Evolutionary conservation across 805 yeast species (phyloP).

Genomic region (Lachancea thermotolerans): DNA sequence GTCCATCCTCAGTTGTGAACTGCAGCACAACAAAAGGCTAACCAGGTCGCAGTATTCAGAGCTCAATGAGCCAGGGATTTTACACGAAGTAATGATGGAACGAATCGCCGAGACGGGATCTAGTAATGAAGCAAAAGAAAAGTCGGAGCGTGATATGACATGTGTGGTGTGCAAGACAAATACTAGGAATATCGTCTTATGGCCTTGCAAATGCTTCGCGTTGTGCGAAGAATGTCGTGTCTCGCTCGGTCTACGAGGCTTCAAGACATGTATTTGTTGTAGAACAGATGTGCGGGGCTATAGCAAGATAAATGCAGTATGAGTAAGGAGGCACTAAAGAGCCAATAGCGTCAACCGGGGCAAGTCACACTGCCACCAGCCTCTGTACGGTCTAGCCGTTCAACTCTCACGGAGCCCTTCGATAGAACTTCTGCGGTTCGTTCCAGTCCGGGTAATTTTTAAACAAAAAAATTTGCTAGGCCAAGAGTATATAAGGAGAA

Average conservation of each 20-base stretch:
- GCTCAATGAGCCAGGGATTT: slow-evolving; percentile 24
- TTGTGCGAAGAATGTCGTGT: slow-evolving; percentile 80
- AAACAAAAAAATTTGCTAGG: not conserved
- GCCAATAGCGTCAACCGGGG: not conserved
- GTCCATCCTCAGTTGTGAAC: slow-evolving; percentile 21
- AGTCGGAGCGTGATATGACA: slow-evolving; percentile 24
- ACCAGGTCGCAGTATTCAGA: slow-evolving; percentile 33
- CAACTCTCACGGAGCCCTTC: not conserved
- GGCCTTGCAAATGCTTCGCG: slow-evolving; percentile 93
- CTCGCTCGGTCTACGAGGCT: slow-evolving; percentile 63
- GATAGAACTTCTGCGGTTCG: not conserved
- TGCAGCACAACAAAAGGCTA: slow-evolving; percentile 20
- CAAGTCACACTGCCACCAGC: too few species aligned
- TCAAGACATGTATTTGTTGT: slow-evolving; percentile 80
- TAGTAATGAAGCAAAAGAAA: slow-evolving; percentile 19
- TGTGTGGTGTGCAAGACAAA: slow-evolving; percentile 82
- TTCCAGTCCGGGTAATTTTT: not conserved
- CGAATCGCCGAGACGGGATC: slow-evolving; percentile 12
- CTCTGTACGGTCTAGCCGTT: not conserved
- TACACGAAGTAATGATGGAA: slow-evolving; percentile 25
- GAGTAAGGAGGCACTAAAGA: not conserved
- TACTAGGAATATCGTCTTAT: slow-evolving; percentile 67
- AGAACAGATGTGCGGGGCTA: slow-evolving; percentile 60
- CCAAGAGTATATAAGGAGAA: not conserved
- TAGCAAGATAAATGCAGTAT: slow-evolving; percentile 34